These are phyloP conservation scores for Coprinellus micaceus DNA, from an alignment of 768 basidiomycete genomes.

Conservation along the genomic window DNA sequence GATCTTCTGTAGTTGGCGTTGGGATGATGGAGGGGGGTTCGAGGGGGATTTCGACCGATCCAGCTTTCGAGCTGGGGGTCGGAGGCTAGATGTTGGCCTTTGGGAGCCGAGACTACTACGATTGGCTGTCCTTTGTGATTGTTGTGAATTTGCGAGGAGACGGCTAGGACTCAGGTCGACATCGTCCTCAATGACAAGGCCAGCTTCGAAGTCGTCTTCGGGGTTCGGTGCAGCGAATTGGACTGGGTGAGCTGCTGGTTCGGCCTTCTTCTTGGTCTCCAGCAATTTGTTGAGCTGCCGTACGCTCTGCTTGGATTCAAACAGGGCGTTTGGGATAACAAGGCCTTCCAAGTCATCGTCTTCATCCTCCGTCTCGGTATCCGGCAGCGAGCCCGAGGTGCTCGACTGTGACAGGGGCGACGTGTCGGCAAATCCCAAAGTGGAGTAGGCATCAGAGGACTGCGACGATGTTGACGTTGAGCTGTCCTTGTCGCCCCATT, in stretches of 20 bases:
- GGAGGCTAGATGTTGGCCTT: constrained; percentile 43
- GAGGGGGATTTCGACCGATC: constrained; percentile 73
- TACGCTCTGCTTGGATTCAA: constrained; percentile 65
- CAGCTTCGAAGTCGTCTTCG: constrained; percentile 85
- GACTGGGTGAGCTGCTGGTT: constrained; percentile 32
- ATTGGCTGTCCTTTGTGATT: constrained; percentile 39
- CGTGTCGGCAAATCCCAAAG: constrained; percentile 69
- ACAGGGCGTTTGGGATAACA: constrained; percentile 70
- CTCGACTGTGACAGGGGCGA: constrained; percentile 71
- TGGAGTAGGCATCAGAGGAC: constrained; percentile 84
- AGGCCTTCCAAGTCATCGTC: constrained; percentile 80
- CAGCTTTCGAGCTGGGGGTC: constrained; percentile 62
- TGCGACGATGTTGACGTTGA: constrained; percentile 67
- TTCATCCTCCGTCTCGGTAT: constrained; percentile 70
- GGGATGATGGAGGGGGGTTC: constrained; percentile 66
- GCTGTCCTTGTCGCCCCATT: constrained; percentile 83
- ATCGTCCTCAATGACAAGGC: constrained; percentile 80
- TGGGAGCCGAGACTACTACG: constrained; percentile 63
- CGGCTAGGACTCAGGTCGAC: constrained; percentile 78
- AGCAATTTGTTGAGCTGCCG: constrained; percentile 48
- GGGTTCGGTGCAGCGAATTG: constrained; percentile 58
- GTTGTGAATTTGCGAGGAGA: constrained; percentile 50
- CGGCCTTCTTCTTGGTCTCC: constrained; percentile 53
- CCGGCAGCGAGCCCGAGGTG: constrained; percentile 64
- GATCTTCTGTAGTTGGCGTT: constrained; percentile 64